A percentile compares a stretch with the other conserved stretches of the same genome.
Evolutionary conservation across 139 green algal species (phyloP).

Genomic region (Yamagishiella unicocca): DNA sequence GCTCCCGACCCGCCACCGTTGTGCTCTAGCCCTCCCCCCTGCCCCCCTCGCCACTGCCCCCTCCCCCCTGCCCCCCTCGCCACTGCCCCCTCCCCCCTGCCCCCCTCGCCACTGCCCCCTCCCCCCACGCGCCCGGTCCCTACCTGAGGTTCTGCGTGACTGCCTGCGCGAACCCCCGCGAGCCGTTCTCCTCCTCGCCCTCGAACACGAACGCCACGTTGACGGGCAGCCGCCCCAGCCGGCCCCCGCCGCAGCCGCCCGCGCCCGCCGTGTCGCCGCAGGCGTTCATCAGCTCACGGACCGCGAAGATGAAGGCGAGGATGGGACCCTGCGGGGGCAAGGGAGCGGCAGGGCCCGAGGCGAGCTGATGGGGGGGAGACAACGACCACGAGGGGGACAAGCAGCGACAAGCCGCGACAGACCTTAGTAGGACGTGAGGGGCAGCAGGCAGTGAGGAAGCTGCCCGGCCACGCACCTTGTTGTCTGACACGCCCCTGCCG

Average conservation of each 20-base stretch:
- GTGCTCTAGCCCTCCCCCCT: too few species aligned
- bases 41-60: too few species aligned
- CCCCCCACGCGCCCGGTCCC: background rate
- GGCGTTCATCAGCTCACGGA: conserved; percentile 82
- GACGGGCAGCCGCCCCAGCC: conserved; percentile 72
- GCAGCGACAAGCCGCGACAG: background rate
- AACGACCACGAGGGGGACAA: background rate
- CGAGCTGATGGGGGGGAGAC: background rate
- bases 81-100: too few species aligned
- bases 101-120: background rate
- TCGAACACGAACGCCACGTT: conserved; percentile 97
- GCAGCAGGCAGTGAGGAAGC: too few species aligned
- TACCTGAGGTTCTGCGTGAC: conserved; percentile 72
- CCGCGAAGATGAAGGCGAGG: conserved; percentile 92
- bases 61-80: too few species aligned
- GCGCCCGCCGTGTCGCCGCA: background rate
- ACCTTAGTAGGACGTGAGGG: too few species aligned
- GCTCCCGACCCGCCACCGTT: too few species aligned
- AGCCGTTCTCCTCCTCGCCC: conserved; percentile 93
- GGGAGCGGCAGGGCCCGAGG: too few species aligned
- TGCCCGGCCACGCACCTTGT: conserved; percentile 81
- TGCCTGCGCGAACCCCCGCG: conserved; percentile 81
- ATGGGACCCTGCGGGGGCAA: conserved; percentile 78
- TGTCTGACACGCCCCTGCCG: conserved; percentile 90
- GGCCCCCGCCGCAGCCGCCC: background rate